Evolutionary conservation across 345 rosid genomes (phyloP), one percentile per base, ranked within the genome.

Genomic region (Gossypium australe): DNA sequence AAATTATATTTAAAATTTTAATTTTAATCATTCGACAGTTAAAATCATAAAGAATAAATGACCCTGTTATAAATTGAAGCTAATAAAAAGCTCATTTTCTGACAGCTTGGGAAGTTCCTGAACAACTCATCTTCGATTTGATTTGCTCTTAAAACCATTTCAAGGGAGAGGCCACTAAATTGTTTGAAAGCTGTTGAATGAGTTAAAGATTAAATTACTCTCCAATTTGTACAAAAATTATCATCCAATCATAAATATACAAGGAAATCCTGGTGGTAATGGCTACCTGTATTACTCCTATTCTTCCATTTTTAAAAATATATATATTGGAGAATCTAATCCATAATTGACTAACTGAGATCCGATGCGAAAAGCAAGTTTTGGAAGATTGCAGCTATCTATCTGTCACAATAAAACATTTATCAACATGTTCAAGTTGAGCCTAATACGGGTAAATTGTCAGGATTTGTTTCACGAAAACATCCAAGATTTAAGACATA

Each of bases 401-500:
- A 12, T 10, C 71, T 45, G 11, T 67, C 55, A 44, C 59, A 24
- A 66, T 12, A 44, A 7, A 45, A 7, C 55, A 67, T 45, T 11
- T 47, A 13, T 47, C 38, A 51, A 67, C 71, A 22, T 45, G 53
- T 44, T 45, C 70, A 45, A 45, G 38, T 47, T 22, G 55, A 47
- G 34, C 71, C 13, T 67, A 6, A 2, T 18, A 3, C 12, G 20
- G 12, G 11, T 56, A 53, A 53, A n/a, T 2, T 16, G 22, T 64
- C 27, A 3, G 20, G 70, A 66, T 66, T 66, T 67, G 71, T 10
- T 22, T 47, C 20, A 24, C n/a, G 16, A 67, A 67, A 67, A 66
- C 17, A 44, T 18, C n/a, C n/a, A 18, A 60, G 17, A 27, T 43
- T 65, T 65, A 6, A 18, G 70, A 65, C 51, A 43, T 43, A 56